Evolutionary conservation across 192 early-diverging fungal species (phyloP).

Genomic region (Entomortierella chlamydospora): DNA sequence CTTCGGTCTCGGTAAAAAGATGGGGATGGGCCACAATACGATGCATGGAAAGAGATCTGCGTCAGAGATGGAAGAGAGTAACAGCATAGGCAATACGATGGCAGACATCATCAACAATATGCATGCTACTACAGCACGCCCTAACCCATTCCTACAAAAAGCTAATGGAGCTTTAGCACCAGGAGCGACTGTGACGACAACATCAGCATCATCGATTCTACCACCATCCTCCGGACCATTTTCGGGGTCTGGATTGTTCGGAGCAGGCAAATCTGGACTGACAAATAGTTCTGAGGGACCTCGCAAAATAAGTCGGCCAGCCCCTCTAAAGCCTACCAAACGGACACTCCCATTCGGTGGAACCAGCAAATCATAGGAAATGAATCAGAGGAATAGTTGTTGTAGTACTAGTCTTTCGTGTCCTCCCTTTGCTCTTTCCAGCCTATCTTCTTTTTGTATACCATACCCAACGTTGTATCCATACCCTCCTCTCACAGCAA

Average conservation of each 20-base stretch:
- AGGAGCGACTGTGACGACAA: not conserved
- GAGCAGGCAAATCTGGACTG: slow-evolving; percentile 35
- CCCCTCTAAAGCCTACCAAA: slow-evolving; percentile 8
- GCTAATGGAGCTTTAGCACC: not conserved
- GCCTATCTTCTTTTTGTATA: slow-evolving; percentile 11
- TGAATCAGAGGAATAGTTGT: too few relatives aligned
- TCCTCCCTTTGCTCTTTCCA: not conserved
- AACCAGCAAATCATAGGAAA: slow-evolving; percentile 6
- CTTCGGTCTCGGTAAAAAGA: slow-evolving; percentile 3
- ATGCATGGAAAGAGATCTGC: slow-evolving; percentile 20
- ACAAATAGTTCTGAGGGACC: slow-evolving; percentile 33
- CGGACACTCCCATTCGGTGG: slow-evolving; percentile 15
- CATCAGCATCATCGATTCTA: not conserved
- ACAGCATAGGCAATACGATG: slow-evolving; percentile 4
- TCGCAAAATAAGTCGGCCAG: slow-evolving; percentile 39
- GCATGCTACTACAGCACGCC: not conserved
- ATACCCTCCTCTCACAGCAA: not conserved
- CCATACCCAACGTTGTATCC: not conserved
- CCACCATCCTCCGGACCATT: not conserved
- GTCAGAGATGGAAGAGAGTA: slow-evolving; percentile 18
- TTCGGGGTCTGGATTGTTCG: slow-evolving; percentile 11
- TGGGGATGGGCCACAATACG: not conserved
- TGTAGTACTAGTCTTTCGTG: not conserved
- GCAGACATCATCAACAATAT: slow-evolving; percentile 16
- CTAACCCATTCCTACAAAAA: slow-evolving; percentile 5